These are phyloP conservation scores for Annulohypoxylon stygium DNA, from an alignment of 495 filamentous ascomycete genomes.

Conservation along the genomic window DNA sequence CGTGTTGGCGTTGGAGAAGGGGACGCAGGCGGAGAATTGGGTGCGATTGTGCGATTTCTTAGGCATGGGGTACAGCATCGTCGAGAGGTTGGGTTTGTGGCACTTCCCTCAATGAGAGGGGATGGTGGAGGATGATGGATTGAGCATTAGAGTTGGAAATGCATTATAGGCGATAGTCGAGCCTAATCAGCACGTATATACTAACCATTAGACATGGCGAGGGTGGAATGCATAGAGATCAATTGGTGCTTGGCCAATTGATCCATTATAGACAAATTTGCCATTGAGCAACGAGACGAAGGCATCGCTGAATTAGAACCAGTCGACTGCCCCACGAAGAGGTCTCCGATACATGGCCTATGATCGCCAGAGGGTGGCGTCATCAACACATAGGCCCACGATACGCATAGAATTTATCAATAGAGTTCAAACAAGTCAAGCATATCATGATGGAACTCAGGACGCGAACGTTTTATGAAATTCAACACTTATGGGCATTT, in stretches of 20 bases:
- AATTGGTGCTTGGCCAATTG: neutral
- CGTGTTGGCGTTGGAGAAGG: constrained; percentile 36
- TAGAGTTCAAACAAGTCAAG: neutral
- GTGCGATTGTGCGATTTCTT: constrained; percentile 49
- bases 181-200: neutral
- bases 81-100: constrained; percentile 49
- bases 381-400: neutral
- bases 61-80: constrained; percentile 51
- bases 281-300: neutral
- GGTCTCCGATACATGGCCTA: neutral
- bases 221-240: neutral
- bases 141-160: neutral
- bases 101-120: constrained; percentile 43
- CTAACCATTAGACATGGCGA: neutral
- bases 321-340: neutral
- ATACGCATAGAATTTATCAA: neutral
- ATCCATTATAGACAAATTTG: neutral
- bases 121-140: neutral
- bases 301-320: neutral
- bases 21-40: constrained; percentile 52
- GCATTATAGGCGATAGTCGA: too few relatives aligned
- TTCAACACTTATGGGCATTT: too few relatives aligned
- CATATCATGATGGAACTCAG: neutral
- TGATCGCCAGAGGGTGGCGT: neutral
- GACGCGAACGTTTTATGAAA: too few relatives aligned